A percentile compares a stretch with the other conserved stretches of the same genome.
Conservation (phyloP, 345 rosid genomes). For the Arabidopsis thaliana region TAIR10.1 NC_003071.7:13011501-13012000, state of each 20-base stretch:
- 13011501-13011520: constrained; percentile 84
- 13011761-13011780: constrained; percentile 31
- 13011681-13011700: constrained; percentile 1
- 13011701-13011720: not conserved
- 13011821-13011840: constrained; percentile 27
- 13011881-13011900: constrained; percentile 36
- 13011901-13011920: constrained; percentile 37
- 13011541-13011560: constrained; percentile 66
- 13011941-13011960: not conserved
- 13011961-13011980: constrained; percentile 28
- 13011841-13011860: constrained; percentile 19
- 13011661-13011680: constrained; percentile 26
- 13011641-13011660: constrained; percentile 5
- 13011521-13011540: constrained; percentile 80
- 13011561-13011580: constrained; percentile 54
- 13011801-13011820: constrained; percentile 41
- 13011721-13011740: not conserved
- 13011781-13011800: constrained; percentile 42
- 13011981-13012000: constrained; percentile 30
- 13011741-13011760: not conserved
- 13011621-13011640: constrained; percentile 15
- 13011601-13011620: constrained; percentile 25
- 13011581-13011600: constrained; percentile 13
- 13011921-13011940: not conserved
- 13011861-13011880: constrained; percentile 31